Conservation (phyloP, 1,284 basidiomycete genomes). For the Moniliophthora roreri region DNA sequence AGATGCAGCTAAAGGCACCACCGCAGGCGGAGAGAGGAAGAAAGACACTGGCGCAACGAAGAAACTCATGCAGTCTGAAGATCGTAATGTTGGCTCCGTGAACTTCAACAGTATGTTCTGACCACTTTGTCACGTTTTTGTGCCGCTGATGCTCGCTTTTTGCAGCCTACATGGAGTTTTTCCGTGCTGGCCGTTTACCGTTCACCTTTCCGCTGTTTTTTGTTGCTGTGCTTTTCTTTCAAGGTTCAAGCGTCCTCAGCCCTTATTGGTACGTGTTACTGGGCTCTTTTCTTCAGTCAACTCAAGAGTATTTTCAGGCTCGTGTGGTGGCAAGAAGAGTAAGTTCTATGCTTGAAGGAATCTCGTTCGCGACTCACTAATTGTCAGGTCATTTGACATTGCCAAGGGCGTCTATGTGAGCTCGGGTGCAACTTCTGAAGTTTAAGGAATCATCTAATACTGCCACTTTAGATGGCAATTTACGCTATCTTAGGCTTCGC, state of each 20-base stretch:
- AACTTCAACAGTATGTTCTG: slow-evolving; percentile 23
- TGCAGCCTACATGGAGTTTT: slow-evolving; percentile 52
- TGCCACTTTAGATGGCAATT: slow-evolving; percentile 57
- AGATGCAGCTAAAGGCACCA: slow-evolving; percentile 30
- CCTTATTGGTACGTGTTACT: slow-evolving; percentile 57
- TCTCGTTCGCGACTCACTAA: not conserved
- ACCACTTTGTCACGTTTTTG: not conserved
- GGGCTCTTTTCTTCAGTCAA: not conserved
- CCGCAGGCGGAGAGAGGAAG: slow-evolving; percentile 14
- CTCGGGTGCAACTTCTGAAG: slow-evolving; percentile 10
- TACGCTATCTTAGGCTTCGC: slow-evolving; percentile 56
- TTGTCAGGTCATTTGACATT: not conserved
- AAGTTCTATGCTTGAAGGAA: slow-evolving; percentile 5
- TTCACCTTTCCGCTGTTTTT: slow-evolving; percentile 54
- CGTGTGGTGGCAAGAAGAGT: slow-evolving; percentile 70
- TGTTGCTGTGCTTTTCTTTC: slow-evolving; percentile 50
- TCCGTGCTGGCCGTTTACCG: slow-evolving; percentile 52
- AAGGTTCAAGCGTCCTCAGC: slow-evolving; percentile 58
- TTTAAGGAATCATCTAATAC: not conserved
- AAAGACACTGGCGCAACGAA: slow-evolving; percentile 38
- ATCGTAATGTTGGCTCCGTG: slow-evolving; percentile 61
- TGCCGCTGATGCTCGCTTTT: not conserved
- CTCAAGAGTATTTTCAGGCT: slow-evolving; percentile 45
- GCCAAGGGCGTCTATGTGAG: slow-evolving; percentile 61
- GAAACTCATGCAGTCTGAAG: slow-evolving; percentile 64